phyloP scores from a whole-genome alignment of 345 rosid species.

The Murraya paniculata region DNA sequence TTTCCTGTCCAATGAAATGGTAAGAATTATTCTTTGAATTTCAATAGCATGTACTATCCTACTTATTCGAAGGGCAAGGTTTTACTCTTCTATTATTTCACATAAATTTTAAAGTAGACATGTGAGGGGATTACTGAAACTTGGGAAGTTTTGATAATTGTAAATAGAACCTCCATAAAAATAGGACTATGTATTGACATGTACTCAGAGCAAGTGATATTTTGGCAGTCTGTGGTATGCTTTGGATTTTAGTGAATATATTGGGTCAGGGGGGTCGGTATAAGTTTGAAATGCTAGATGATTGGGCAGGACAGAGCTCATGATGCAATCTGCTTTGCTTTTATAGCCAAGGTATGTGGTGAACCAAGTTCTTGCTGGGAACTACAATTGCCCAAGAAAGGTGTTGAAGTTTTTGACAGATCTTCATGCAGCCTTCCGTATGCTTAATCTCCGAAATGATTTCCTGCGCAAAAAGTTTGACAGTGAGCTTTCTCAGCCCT shows the following conservation, averaged over 20 bases:
- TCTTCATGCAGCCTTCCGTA: constrained; percentile 82
- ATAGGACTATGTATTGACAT: not conserved
- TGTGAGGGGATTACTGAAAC: not conserved
- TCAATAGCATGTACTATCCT: not conserved
- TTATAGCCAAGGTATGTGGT: constrained; percentile 91
- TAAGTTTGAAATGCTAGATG: not conserved
- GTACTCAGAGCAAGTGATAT: not conserved
- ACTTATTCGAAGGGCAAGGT: not conserved
- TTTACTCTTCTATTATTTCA: not conserved
- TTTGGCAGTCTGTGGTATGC: not conserved
- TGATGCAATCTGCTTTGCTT: not conserved
- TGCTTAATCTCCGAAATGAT: constrained; percentile 95
- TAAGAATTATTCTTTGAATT: constrained; percentile 29
- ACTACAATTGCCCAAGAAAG: constrained; percentile 88
- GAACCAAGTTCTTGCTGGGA: constrained; percentile 85
- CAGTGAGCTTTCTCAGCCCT: constrained; percentile 32
- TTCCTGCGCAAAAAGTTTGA: constrained; percentile 97
- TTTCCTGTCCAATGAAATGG: constrained; percentile 96
- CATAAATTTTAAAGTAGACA: not conserved
- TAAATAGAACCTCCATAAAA: not conserved
- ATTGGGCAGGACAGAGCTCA: not conserved
- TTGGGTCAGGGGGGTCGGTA: not conserved
- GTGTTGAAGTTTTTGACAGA: constrained; percentile 84
- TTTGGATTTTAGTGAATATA: not conserved
- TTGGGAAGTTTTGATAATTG: constrained; percentile 14